Evolutionary conservation across 768 basidiomycete genomes (phyloP).

Genomic region (Scleroderma bovista): DNA sequence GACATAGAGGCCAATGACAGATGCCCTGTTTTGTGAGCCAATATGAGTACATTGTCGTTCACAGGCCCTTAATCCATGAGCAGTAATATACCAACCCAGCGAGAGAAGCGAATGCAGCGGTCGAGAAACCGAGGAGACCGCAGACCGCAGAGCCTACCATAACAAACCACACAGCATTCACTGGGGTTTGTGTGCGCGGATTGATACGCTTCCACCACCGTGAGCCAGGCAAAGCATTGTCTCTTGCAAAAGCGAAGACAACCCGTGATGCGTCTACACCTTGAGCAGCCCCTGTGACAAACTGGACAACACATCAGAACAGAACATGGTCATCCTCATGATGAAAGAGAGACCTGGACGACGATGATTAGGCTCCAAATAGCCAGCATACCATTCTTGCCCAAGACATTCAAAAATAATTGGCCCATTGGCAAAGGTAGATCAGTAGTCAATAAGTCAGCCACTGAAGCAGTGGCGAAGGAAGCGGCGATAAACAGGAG

Average conservation of each 20-base stretch:
- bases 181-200: constrained; percentile 55
- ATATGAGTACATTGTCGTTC: neutral
- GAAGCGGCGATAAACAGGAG: constrained; percentile 59
- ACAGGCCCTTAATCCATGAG: neutral
- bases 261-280: constrained; percentile 72
- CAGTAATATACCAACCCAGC: constrained; percentile 46
- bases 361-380: constrained; percentile 70
- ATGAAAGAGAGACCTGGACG: constrained; percentile 38
- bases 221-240: constrained; percentile 70
- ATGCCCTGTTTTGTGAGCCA: constrained; percentile 37
- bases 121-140: constrained; percentile 62
- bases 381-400: constrained; percentile 65
- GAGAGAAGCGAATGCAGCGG: constrained; percentile 56
- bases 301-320: constrained; percentile 32
- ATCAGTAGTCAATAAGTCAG: constrained; percentile 39
- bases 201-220: constrained; percentile 65
- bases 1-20: constrained; percentile 67
- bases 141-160: constrained; percentile 51
- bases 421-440: constrained; percentile 71
- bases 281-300: constrained; percentile 69
- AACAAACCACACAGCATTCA: constrained; percentile 74
- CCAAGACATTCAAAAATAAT: constrained; percentile 58
- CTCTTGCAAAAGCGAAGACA: constrained; percentile 69
- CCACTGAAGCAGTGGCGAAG: constrained; percentile 54
- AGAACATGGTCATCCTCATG: neutral